Evolutionary conservation across 2,329 filamentous ascomycete species (phyloP).

Genomic region (Penicillium olsonii): DNA sequence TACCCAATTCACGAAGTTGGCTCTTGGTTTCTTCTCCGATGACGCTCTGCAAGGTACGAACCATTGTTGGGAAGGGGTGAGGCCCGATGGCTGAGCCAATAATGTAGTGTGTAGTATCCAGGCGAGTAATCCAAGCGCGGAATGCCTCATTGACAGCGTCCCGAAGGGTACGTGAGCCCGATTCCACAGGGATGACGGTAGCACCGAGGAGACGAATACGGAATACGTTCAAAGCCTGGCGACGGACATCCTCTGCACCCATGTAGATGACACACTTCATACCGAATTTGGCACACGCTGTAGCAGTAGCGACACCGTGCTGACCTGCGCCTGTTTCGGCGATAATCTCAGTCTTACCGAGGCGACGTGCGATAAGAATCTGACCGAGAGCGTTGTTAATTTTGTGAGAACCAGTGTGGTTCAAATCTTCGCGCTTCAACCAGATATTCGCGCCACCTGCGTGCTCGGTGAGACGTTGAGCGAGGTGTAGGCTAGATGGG

Average conservation of each 20-base stretch:
- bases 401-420: conserved; percentile 98
- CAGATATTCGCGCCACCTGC: conserved; percentile 95
- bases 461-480: conserved; percentile 82
- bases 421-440: conserved; percentile 95
- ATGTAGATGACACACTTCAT: conserved; percentile 99
- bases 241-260: conserved; percentile 94
- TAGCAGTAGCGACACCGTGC: conserved; percentile 96
- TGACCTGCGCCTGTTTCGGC: conserved; percentile 97
- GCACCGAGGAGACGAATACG: conserved; percentile 95
- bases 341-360: conserved; percentile 97
- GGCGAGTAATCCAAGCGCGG: conserved; percentile 90
- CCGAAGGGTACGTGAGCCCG: conserved; percentile 78
- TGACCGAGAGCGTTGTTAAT: conserved; percentile 99
- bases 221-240: conserved; percentile 97
- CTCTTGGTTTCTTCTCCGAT: conserved; percentile 93
- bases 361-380: conserved; percentile 76
- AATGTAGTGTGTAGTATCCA: conserved; percentile 97
- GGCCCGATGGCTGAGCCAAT: conserved; percentile 97
- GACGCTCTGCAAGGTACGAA: conserved; percentile 94
- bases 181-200: conserved; percentile 87
- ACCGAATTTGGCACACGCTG: conserved; percentile 95
- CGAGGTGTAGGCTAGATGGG: conserved; percentile 86
- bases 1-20: conserved; percentile 83
- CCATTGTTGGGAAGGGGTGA: conserved; percentile 96
- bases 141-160: conserved; percentile 95